phyloP scores from a whole-genome alignment of 1,284 basidiomycete species.

The Ceratobasidium papillatum region DNA sequence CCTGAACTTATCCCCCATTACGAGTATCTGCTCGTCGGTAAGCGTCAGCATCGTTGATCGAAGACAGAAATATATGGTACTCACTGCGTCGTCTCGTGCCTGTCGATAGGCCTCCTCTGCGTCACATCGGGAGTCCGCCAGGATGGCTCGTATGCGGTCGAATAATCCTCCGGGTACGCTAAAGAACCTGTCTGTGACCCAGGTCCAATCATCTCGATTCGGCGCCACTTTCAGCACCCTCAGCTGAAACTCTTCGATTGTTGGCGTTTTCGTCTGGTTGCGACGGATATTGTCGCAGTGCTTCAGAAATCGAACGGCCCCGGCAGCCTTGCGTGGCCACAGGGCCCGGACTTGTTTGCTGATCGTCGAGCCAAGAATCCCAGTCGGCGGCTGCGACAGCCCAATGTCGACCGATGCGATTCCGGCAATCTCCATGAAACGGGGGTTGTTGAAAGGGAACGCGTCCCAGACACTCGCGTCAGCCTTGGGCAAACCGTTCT shows the following conservation, averaged over 20 bases:
- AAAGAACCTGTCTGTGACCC: background rate
- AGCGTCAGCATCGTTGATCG: too few species aligned
- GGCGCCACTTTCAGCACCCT: background rate
- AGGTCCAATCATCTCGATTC: background rate
- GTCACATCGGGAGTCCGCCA: background rate
- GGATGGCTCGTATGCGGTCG: background rate
- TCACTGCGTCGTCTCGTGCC: background rate
- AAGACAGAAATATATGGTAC: background rate
- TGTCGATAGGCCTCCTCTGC: background rate
- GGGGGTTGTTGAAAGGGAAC: background rate
- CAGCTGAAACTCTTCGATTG: background rate
- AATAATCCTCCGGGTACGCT: background rate
- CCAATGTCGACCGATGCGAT: constrained; percentile 2
- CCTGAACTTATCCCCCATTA: background rate
- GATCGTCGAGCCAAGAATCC: background rate
- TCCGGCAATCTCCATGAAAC: background rate
- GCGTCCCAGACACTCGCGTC: background rate
- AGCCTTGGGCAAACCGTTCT: background rate
- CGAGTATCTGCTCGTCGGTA: background rate
- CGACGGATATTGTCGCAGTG: background rate
- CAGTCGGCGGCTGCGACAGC: background rate
- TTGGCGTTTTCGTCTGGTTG: too few species aligned
- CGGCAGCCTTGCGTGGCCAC: background rate
- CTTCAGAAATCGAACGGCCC: background rate
- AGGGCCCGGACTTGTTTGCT: background rate